Base-by-base conservation (phyloP, 2,329 filamentous ascomycete genomes). In the Pestalotiopsis sp. region DNA sequence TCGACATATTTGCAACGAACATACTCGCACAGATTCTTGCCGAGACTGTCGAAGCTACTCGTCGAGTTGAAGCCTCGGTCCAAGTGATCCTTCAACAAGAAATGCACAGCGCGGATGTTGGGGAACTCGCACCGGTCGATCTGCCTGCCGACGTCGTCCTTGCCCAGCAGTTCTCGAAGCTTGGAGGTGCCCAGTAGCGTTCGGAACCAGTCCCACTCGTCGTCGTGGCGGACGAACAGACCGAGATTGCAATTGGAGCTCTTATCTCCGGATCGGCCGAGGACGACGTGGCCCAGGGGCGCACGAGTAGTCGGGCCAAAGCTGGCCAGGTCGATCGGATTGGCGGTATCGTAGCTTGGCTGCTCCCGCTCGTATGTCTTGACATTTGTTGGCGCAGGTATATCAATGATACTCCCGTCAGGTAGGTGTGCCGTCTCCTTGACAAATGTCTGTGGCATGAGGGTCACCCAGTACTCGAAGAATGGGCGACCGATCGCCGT, bases 21-120 rank as follows among this genome's bases (percentile, higher is more conserved):
- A 70, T 83, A 85, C 77, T 85, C 83, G 14, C 76, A 80, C 57
- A 80, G 76, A 27, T 83, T 83, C 78, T 85, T 86, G 0, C 83
- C 83, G 14, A 85, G 72, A 1, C 80, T 81, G 73, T 85, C 84
- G 59, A 84, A 83, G 1, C 79, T 78, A 60, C 76, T 78, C 40
- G 80, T 83, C 4, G 81, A 80, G 66, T 82, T 79, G 72, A 81
- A 83, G 0, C 82, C 82, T 0, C 82, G 76, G 64, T 84, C 82
- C 11, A 85, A 74, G 70, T 84, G 83, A 70, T 85, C 83, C 66
- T 84, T 79, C 20, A 86, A 72, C 56, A 84, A 72, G 69, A 80
- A 80, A 65, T 80, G 78, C 40, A 80, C 78, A 11, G 76, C 66
- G 4, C 49, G 27, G 17, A 70, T 45, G 36, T 67, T 66, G 9